A percentile compares a stretch with the other conserved stretches of the same genome.
phyloP scores from a whole-genome alignment of 2,329 filamentous ascomycete species.

The Fusarium poae region DNA sequence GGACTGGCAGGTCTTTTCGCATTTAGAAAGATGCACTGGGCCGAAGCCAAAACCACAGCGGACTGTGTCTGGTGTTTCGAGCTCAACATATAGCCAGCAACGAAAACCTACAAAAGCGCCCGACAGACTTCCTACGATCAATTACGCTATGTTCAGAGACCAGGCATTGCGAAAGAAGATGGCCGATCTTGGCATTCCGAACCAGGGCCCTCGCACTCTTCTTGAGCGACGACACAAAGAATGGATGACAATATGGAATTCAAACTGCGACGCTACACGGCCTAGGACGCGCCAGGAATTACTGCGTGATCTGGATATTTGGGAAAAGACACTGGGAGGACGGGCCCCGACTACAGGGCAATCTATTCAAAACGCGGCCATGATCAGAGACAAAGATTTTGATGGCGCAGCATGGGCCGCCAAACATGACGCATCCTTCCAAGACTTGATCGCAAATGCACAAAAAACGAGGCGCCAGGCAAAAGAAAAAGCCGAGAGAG shows the following conservation, averaged over 20 bases:
- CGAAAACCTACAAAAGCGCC: slow-evolving; percentile 55
- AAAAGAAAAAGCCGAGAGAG: slow-evolving; percentile 49
- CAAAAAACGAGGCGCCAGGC: slow-evolving; percentile 65
- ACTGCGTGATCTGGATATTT: slow-evolving; percentile 81
- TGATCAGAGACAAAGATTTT: slow-evolving; percentile 90
- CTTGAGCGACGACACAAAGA: slow-evolving; percentile 87
- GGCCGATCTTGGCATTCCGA: slow-evolving; percentile 81
- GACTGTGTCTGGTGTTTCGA: slow-evolving; percentile 19
- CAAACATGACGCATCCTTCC: slow-evolving; percentile 81
- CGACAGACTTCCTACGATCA: slow-evolving; percentile 82
- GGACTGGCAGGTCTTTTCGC: slow-evolving; percentile 79
- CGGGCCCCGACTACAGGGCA: slow-evolving; percentile 60
- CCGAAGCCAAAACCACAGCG: slow-evolving; percentile 46
- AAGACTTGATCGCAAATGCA: slow-evolving; percentile 82
- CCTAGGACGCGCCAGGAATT: slow-evolving; percentile 80
- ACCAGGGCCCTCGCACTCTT: slow-evolving; percentile 74
- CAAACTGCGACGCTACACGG: slow-evolving; percentile 87
- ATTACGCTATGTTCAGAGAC: slow-evolving; percentile 90
- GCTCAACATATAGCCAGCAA: slow-evolving; percentile 37
- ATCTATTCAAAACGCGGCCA: slow-evolving; percentile 55
- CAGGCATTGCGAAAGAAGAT: slow-evolving; percentile 83
- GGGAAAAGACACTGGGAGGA: slow-evolving; percentile 86
- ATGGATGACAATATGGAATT: slow-evolving; percentile 96
- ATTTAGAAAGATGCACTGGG: slow-evolving; percentile 76
- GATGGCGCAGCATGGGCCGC: slow-evolving; percentile 81